Base-by-base conservation (phyloP, 164 flowering plant species). In the Pachysandra terminalis region DNA sequence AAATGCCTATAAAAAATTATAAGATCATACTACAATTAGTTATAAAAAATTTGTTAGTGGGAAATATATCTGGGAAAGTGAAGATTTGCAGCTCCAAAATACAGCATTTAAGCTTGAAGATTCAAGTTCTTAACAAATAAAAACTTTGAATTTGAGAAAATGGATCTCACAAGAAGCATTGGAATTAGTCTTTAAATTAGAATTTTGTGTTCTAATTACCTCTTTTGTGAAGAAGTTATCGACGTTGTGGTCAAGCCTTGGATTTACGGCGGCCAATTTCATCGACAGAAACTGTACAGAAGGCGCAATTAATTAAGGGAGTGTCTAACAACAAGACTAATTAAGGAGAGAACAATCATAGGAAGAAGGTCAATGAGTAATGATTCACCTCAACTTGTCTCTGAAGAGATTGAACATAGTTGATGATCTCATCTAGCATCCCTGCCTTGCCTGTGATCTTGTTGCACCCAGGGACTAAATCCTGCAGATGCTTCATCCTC, bases 361-460 rank as follows among this genome's bases (percentile, higher is more conserved):
- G n/a, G n/a, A n/a, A n/a, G 21, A 15, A 21, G 19, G 15, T 57
- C 45, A 62, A 17, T 16, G 16, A 37, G 22, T 23, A 5, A n/a
- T 58, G 14, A 32, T 32, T 27, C 81, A 94, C 98, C 96, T 94
- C 97, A 5, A 94, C 98, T 91, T 94, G 98, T 81, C 88, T 72
- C 71, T 94, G 98, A 64, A 94, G 93, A 49, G 98, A 91, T 60
- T 91, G 98, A 57, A 94, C 98, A 80, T 94, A 94, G 74, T 88
- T 94, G 71, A 94, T 94, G 76, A 95, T 95, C 71, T 95, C 97
- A 27, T 95, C 98, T 0, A 95, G 91, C 97, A 90, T 90, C 70
- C 97, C 98, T 21, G 98, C 98, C 70, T 95, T 95, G 22, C 98
- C 97, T 19, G 93, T 89, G 69, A 92, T 90, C 75, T 90, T 95